Base-by-base conservation (phyloP, 2,329 filamentous ascomycete genomes). In the Clarireedia homoeocarpa region DNA sequence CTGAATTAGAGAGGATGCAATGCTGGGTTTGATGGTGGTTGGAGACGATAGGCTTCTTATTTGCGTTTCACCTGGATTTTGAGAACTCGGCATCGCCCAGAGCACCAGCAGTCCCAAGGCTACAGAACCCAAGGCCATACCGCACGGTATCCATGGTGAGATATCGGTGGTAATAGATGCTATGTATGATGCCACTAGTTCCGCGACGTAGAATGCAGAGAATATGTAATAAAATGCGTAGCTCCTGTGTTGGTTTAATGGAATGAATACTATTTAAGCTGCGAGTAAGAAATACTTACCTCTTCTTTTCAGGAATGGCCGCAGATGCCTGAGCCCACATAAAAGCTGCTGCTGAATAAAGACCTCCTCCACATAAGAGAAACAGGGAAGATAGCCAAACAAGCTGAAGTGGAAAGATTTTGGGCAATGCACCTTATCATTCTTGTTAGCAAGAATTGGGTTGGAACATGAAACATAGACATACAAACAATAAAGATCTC, bases 261-360 rank as follows among this genome's bases (percentile, higher is more conserved):
- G 17, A 2, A 15, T 42, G 9, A 36, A 26, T 39, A 17, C 17
- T 12, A 20, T 20, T 6, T 17, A 5, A 4, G 26, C 24, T 4
- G 23, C 1, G 9, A 2, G 3, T 6, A 38, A 40, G 3, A 3
- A 17, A 17, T 20, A 24, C 51, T 58, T 56, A 59, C 65, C 66
- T 64, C 47, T 51, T 60, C n/a, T 63, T 56, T 46, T 58, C 17
- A 10, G 65, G 61, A 14, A 68, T 64, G 2, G 59, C 59, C 27
- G 65, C 62, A 2, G 65, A 63, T n/a, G 65, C 67, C 62, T 66
- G 64, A 9, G 66, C 64, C 63, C 65, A 69, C 67, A 69, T 69
- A 26, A 65, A 65, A 15, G 66, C 63, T 0, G 65, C 63, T 24
- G 65, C 60, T 6, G 66, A 59, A 34, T 67, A 66, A 6, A 69